These are phyloP conservation scores for Didymella pinodella DNA, from an alignment of 2,329 filamentous ascomycete genomes.

Conservation along the genomic window DNA sequence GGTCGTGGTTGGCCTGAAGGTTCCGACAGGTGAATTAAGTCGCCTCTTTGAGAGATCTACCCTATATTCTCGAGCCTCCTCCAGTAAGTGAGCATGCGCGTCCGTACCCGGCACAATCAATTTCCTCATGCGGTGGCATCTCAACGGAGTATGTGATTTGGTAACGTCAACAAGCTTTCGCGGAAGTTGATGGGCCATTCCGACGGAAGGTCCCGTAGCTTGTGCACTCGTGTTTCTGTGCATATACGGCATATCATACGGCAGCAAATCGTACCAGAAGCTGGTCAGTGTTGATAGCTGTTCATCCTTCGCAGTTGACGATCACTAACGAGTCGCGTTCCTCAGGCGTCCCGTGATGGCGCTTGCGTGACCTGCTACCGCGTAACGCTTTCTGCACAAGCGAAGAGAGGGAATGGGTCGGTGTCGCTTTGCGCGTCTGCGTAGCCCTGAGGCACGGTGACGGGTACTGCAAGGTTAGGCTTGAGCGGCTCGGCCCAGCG, in stretches of 20 bases:
- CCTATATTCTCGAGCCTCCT: background rate
- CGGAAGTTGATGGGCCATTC: background rate
- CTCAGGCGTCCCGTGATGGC: background rate
- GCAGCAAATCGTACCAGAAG: background rate
- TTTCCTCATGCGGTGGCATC: background rate
- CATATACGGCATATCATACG: background rate
- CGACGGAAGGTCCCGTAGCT: slow-evolving; percentile 1
- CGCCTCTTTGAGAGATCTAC: background rate
- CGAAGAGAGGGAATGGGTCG: background rate
- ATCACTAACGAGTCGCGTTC: background rate
- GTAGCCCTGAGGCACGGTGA: background rate
- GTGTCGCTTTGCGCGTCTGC: background rate
- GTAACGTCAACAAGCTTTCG: background rate
- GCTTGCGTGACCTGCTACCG: background rate
- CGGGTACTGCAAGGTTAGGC: background rate
- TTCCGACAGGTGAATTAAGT: background rate
- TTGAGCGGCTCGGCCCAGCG: slow-evolving; percentile 6
- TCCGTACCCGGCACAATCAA: background rate
- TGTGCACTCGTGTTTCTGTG: background rate
- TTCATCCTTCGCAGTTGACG: background rate
- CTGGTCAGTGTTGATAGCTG: background rate
- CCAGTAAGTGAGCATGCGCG: background rate
- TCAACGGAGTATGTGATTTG: background rate
- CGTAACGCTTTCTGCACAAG: background rate
- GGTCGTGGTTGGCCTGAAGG: slow-evolving; percentile 6